Percentiles rank a stretch among this genome's conserved stretches.
Conservation (phyloP, 805 yeast genomes). For the Spathaspora gorwiae region DNA sequence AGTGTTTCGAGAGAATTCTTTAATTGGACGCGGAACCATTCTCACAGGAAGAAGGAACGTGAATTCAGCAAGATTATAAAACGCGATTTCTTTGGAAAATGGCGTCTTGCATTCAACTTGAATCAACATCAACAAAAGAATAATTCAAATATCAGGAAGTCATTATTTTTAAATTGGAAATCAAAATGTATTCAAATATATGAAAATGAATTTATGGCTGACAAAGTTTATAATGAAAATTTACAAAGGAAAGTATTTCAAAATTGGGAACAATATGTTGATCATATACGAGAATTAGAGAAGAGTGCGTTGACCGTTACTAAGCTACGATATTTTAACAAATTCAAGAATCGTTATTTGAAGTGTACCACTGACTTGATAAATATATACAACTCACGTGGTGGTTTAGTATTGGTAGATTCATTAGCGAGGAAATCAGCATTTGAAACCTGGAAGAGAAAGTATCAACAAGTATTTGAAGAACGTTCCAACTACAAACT, state of each 20-base stretch:
- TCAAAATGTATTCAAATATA: too few species aligned
- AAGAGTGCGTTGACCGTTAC: neutral
- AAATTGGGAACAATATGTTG: conserved; percentile 10
- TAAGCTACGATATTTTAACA: conserved; percentile 3
- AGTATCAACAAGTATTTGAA: conserved; percentile 18
- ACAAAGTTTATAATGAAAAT: too few species aligned
- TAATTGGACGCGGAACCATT: too few species aligned
- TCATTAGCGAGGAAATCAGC: neutral
- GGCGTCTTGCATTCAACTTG: too few species aligned
- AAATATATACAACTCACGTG: neutral
- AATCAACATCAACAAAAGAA: too few species aligned
- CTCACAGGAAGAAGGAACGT: too few species aligned
- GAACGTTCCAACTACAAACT: conserved; percentile 13
- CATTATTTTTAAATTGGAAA: too few species aligned
- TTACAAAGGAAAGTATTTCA: conserved; percentile 6
- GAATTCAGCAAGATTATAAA: too few species aligned
- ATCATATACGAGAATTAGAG: neutral
- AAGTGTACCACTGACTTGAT: neutral
- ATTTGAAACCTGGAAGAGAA: conserved; percentile 19
- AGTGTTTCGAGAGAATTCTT: too few species aligned
- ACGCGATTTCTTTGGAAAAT: too few species aligned
- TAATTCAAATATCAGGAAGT: too few species aligned
- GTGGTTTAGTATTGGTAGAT: neutral
- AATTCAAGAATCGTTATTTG: conserved; percentile 3
- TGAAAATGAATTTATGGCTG: too few species aligned